Base-by-base conservation (phyloP, 345 rosid species). In the Mallotus nudiflorus region DNA sequence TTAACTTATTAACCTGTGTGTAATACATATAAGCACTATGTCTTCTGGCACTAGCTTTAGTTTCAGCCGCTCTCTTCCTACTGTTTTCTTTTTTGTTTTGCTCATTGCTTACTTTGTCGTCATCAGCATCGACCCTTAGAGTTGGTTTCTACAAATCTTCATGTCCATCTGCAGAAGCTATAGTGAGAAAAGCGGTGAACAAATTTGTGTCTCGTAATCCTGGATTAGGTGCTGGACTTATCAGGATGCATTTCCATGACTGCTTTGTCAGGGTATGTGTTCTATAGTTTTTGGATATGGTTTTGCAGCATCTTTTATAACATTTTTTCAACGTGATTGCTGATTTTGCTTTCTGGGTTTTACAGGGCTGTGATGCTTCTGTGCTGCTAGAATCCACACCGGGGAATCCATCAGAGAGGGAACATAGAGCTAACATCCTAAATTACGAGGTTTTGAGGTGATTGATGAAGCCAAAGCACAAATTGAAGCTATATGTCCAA, bases 241-340 rank as follows among this genome's bases (percentile, higher is more conserved):
- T 77, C 12, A 51, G 80, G 66, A 51, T 67, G 76, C 69, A 66
- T 27, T 46, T 77, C 73, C 80, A 77, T 42, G 76, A 76, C 37
- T 70, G 75, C 51, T 76, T 76, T 48, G 68, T 76, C 24, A 71
- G 80, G 75, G 20, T 49, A 49, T 40, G n/a, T 39, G 18, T 20
- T 6, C 24, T 28, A 24, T 50, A 52, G 8, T 12, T 53, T 37
- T 15, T 33, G 37, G 4, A 6, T 33, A 33, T 33, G 37, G 13
- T 10, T 0, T 11, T 44, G n/a, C n/a, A n/a, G n/a, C 22, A 18
- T 45, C 46, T 60, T 68, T 29, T n/a, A n/a, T n/a, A n/a, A n/a
- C 51, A 1, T 48, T 48, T 14, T 48, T 14, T n/a, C 18, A 49
- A 49, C 18, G 4, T 49, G 1, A 49, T 49, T 1, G 18, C n/a